Conservation (phyloP, 352 stramenopile species). For the Pythium plurisporium region DNA sequence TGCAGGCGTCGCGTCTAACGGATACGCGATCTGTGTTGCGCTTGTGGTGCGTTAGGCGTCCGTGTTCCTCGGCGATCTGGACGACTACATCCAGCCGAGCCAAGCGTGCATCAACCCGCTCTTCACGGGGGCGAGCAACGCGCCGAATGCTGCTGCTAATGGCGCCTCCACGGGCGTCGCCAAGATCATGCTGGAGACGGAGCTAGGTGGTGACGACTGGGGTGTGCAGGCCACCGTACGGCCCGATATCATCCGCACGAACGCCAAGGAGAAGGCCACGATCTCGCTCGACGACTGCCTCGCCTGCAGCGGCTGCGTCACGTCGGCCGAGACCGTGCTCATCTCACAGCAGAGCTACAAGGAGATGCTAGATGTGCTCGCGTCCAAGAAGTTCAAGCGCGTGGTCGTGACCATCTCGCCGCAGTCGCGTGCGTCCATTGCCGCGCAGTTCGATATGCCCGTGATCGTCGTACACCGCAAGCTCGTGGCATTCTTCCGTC, state of each 20-base stretch:
- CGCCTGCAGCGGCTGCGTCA: slow-evolving; percentile 96
- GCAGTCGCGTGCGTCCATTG: slow-evolving; percentile 84
- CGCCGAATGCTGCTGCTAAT: neutral
- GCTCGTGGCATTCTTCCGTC: slow-evolving; percentile 70
- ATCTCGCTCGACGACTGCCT: slow-evolving; percentile 97
- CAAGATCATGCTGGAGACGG: slow-evolving; percentile 75
- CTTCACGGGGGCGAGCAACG: slow-evolving; percentile 57
- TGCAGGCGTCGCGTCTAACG: too few relatives aligned
- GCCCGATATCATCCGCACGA: slow-evolving; percentile 79
- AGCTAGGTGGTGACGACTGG: slow-evolving; percentile 62
- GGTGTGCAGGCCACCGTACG: slow-evolving; percentile 31
- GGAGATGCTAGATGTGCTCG: slow-evolving; percentile 76
- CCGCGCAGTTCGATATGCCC: slow-evolving; percentile 69
- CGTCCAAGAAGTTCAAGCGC: slow-evolving; percentile 35
- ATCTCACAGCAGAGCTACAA: slow-evolving; percentile 94
- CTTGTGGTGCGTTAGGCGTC: slow-evolving; percentile 67
- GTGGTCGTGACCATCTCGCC: slow-evolving; percentile 88
- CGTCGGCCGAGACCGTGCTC: slow-evolving; percentile 97
- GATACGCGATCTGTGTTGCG: neutral
- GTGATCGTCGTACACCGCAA: slow-evolving; percentile 65
- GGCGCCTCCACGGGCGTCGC: slow-evolving; percentile 29
- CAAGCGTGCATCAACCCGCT: slow-evolving; percentile 93
- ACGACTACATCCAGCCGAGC: slow-evolving; percentile 93
- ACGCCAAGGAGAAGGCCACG: slow-evolving; percentile 78
- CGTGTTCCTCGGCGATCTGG: slow-evolving; percentile 90